phyloP scores from a whole-genome alignment of 2,329 filamentous ascomycete species.

The Massarina eburnea region DNA sequence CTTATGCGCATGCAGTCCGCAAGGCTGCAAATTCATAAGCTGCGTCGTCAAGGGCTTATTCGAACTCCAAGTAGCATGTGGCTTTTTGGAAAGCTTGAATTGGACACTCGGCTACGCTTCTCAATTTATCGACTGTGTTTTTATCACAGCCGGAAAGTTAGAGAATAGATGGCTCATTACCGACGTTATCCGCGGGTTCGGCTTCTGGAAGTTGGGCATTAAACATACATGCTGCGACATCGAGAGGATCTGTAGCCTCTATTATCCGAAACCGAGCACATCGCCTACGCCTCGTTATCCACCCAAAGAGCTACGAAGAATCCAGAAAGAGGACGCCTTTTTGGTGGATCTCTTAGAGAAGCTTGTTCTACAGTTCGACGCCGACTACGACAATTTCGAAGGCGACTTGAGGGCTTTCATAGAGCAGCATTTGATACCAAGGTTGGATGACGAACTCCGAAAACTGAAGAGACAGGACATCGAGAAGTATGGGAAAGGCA shows the following conservation, averaged over 20 bases:
- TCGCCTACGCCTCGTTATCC: not conserved
- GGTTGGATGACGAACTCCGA: not conserved
- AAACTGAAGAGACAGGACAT: not conserved
- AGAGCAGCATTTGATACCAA: not conserved
- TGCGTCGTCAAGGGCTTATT: no score
- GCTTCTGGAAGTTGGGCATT: no score
- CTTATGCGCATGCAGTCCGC: no score
- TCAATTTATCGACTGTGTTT: no score
- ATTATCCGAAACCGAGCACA: not conserved
- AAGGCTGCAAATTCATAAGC: no score
- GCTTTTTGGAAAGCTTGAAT: no score
- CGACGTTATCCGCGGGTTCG: no score
- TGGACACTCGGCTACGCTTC: no score
- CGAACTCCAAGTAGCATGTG: no score
- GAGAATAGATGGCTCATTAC: no score
- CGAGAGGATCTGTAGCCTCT: not conserved
- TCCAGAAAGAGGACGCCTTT: conserved; percentile 5
- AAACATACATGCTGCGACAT: no score
- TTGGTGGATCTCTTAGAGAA: conserved; percentile 1
- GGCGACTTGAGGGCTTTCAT: conserved; percentile 1
- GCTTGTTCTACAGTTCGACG: conserved; percentile 1
- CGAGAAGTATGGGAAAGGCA: not conserved
- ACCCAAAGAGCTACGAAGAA: not conserved
- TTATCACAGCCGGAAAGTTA: no score
- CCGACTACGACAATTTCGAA: conserved; percentile 2